Conservation (phyloP, 2,329 filamentous ascomycete species). For the Penicillium sp. region DNA sequence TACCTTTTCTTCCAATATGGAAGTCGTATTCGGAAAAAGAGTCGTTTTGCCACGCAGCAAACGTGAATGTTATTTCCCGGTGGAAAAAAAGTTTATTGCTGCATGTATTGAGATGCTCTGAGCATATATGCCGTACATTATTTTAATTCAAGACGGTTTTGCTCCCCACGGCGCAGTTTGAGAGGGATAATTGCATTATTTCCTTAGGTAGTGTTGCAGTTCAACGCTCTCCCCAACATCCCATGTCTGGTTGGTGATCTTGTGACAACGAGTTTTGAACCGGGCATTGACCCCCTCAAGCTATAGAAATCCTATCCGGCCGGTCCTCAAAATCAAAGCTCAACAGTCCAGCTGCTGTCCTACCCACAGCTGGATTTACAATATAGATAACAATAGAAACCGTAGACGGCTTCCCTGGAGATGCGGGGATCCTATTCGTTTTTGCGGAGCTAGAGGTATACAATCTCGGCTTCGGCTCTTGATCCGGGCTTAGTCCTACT, state of each 20-base stretch:
- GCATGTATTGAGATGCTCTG: not conserved
- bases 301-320: not conserved
- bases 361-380: slow-evolving; percentile 12
- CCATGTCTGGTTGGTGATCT: not conserved
- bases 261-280: not conserved
- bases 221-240: slow-evolving; percentile 1
- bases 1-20: slow-evolving; percentile 49
- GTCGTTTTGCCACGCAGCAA: slow-evolving; percentile 39
- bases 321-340: not conserved
- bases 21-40: slow-evolving; percentile 42
- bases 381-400: slow-evolving; percentile 12
- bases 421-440: not conserved
- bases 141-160: not conserved
- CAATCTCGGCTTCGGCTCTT: not conserved
- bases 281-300: not conserved
- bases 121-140: slow-evolving; percentile 2
- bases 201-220: slow-evolving; percentile 3
- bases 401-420: not conserved
- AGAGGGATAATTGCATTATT: slow-evolving; percentile 6
- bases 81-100: not conserved
- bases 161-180: not conserved
- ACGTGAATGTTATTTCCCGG: slow-evolving; percentile 11
- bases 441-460: not conserved
- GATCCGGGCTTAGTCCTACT: not conserved
- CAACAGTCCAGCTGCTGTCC: slow-evolving; percentile 14